A percentile compares a stretch with the other conserved stretches of the same genome.
Evolutionary conservation across 2,329 filamentous ascomycete species (phyloP).

Genomic region (Cordyceps tenuipes): DNA sequence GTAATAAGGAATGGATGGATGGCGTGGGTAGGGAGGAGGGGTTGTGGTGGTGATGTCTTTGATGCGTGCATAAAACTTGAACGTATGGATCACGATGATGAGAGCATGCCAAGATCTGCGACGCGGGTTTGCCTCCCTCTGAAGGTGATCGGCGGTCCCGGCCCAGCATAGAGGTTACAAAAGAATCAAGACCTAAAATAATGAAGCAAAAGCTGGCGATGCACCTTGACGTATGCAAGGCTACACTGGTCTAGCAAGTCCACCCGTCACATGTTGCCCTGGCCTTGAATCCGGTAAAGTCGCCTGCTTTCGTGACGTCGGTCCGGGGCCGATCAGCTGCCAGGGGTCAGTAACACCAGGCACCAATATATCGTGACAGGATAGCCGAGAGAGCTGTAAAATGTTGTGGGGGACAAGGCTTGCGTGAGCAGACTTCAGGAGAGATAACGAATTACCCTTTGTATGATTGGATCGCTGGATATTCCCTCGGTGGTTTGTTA

Average conservation of each 20-base stretch:
- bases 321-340: background rate
- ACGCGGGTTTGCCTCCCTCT: background rate
- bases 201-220: background rate
- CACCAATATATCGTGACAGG: background rate
- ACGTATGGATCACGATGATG: background rate
- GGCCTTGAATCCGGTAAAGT: background rate
- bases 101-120: background rate
- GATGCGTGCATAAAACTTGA: background rate
- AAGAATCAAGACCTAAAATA: background rate
- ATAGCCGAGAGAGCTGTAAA: constrained; percentile 2
- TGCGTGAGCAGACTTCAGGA: background rate
- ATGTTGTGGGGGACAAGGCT: background rate
- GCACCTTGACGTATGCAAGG: background rate
- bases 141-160: background rate
- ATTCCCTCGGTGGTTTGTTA: background rate
- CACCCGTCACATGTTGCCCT: constrained; percentile 1
- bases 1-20: background rate
- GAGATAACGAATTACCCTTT: constrained; percentile 5
- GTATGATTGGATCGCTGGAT: background rate
- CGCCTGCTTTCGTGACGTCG: background rate
- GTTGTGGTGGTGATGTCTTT: background rate
- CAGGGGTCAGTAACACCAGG: background rate
- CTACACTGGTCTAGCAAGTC: background rate
- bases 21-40: background rate
- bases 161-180: background rate